Percentiles rank a stretch among this genome's conserved stretches.
Conservation (phyloP, 2,329 filamentous ascomycete genomes). For the Fusarium miscanthi region DNA sequence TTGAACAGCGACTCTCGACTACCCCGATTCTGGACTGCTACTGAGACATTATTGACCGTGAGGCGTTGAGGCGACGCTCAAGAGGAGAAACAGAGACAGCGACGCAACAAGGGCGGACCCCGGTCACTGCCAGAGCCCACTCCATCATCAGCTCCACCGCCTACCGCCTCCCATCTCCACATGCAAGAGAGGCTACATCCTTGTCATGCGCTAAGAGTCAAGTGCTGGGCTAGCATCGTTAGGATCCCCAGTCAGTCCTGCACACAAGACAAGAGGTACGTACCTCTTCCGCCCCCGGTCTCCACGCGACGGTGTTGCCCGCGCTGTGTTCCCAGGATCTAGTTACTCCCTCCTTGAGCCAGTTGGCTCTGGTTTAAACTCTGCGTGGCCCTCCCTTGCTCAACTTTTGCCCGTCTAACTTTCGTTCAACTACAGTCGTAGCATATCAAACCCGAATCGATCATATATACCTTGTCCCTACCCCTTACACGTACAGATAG, state of each 20-base stretch:
- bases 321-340: constrained; percentile 26
- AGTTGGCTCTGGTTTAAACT: constrained; percentile 42
- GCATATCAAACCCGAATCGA: constrained; percentile 15
- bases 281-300: constrained; percentile 28
- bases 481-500: neutral
- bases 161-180: constrained; percentile 30
- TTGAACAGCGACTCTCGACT: constrained; percentile 1
- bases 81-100: neutral
- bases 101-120: constrained; percentile 15
- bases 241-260: constrained; percentile 31
- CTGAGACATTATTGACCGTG: constrained; percentile 27
- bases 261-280: constrained; percentile 26
- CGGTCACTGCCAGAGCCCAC: constrained; percentile 24
- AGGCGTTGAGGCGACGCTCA: constrained; percentile 14
- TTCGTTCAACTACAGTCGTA: constrained; percentile 23
- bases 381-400: constrained; percentile 37
- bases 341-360: constrained; percentile 21
- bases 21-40: constrained; percentile 6
- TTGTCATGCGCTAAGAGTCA: constrained; percentile 24
- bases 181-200: constrained; percentile 28
- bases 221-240: constrained; percentile 13
- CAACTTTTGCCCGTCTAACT: constrained; percentile 19
- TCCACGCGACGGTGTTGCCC: constrained; percentile 37
- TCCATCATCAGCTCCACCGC: constrained; percentile 36
- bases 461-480: neutral